Evolutionary conservation across 345 rosid species (phyloP), one percentile per base, ranked within the genome.

Genomic region (Gossypium stocksii): DNA sequence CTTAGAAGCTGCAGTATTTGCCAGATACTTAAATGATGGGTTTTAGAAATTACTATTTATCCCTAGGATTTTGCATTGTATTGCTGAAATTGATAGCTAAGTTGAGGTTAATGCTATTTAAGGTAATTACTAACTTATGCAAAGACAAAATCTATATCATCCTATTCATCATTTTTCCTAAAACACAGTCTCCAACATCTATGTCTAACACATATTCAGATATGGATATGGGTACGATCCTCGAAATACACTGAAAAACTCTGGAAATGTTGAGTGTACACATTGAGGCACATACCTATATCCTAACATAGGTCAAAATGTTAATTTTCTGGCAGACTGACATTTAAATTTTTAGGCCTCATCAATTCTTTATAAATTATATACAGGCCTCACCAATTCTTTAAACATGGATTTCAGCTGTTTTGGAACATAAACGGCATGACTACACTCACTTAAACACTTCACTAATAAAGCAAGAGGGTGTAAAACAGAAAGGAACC

Each of bases 381-480:
- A 46, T 51, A 43, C 45, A 51, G 19, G 34, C 41, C 41, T 34
- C 41, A 34, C 41, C 25, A 71, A 68, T 61, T 78, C 82, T 74
- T 83, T 80, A 66, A 85, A 76, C 62, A 71, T 63, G 63, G 86
- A 71, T 25, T 85, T 84, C 82, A 91, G 78, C 89, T 91, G 91
- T 71, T 77, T 69, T 53, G 70, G 59, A 49, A 53, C 75, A 58
- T 22, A 70, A 20, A 17, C 44, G 71, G 74, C 38, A 77, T 7
- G 38, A 1, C 66, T n/a, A 59, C 3, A 70, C 60, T 67, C 25
- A 81, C 17, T 69, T 20, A 65, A 13, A 69, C 56, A 13, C 38
- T 66, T 20, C 13, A 48, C 52, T 41, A 20, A 17, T 12, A 68
- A 38, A 49, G 44, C 49, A 68, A 23, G 19, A 22, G 13, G 14